These are phyloP conservation scores for Elsinoe fawcettii DNA, from an alignment of 2,329 filamentous ascomycete genomes.

Conservation along the genomic window DNA sequence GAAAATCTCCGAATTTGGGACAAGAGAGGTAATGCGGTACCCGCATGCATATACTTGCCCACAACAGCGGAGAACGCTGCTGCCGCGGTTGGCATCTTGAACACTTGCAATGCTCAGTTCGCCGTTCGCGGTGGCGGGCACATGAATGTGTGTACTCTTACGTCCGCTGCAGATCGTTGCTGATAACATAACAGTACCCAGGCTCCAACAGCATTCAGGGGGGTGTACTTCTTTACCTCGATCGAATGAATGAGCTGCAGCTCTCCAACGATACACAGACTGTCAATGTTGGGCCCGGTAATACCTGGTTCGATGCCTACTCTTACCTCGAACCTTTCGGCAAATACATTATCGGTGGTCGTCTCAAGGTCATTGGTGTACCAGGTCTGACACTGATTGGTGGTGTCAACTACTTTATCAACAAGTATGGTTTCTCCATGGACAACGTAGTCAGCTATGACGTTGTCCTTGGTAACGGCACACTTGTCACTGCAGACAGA, in stretches of 20 bases:
- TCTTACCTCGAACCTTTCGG: background rate
- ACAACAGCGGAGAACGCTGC: background rate
- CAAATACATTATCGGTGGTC: constrained; percentile 3
- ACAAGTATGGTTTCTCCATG: constrained; percentile 24
- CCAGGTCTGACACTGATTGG: constrained; percentile 17
- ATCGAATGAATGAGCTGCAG: constrained; percentile 13
- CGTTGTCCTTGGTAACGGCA: constrained; percentile 26
- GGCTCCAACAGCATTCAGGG: constrained; percentile 20
- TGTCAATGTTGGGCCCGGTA: constrained; percentile 7
- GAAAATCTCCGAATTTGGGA: constrained; percentile 1
- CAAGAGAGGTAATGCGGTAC: background rate
- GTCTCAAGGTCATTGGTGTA: constrained; percentile 5
- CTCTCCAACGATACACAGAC: constrained; percentile 16
- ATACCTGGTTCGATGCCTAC: constrained; percentile 4
- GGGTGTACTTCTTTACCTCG: constrained; percentile 22
- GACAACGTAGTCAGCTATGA: constrained; percentile 26
- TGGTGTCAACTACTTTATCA: constrained; percentile 27
- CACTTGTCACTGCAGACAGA: constrained; percentile 33
- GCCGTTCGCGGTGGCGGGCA: background rate
- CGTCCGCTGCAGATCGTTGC: background rate
- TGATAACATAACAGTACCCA: background rate
- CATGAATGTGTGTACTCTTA: constrained; percentile 4
- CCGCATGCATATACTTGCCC: constrained; percentile 3
- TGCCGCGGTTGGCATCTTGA: background rate
- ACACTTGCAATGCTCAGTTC: constrained; percentile 2